These are phyloP conservation scores for Hypoxylon sp. DNA, from an alignment of 2,329 filamentous ascomycete genomes.

Conservation along the genomic window DNA sequence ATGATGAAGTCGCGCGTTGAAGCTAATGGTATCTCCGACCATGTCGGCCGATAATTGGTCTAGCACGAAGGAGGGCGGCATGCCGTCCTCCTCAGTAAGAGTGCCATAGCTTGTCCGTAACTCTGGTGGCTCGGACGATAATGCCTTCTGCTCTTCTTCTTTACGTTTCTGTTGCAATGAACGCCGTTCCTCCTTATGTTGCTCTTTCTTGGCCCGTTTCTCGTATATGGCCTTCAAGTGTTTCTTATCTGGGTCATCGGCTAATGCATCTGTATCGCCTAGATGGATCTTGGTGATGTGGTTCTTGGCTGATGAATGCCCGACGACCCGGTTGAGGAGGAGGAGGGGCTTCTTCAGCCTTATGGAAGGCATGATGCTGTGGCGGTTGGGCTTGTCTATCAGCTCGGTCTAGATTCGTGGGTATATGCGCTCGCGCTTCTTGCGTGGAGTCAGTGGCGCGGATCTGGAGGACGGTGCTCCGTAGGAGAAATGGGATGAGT, in stretches of 20 bases:
- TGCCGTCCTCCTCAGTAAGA: conserved; percentile 57
- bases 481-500: not conserved
- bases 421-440: conserved; percentile 4
- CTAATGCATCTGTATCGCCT: conserved; percentile 56
- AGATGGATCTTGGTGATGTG: conserved; percentile 58
- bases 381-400: conserved; percentile 6
- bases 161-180: conserved; percentile 54
- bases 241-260: conserved; percentile 54
- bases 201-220: conserved; percentile 54
- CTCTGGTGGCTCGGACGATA: conserved; percentile 50
- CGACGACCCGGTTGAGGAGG: conserved; percentile 58
- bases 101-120: conserved; percentile 51
- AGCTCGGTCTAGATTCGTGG: not conserved
- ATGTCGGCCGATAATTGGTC: conserved; percentile 59
- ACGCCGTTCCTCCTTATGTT: conserved; percentile 55
- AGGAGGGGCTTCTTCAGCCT: conserved; percentile 57
- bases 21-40: conserved; percentile 72
- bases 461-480: conserved; percentile 7
- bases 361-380: conserved; percentile 53
- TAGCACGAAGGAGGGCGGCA: conserved; percentile 57
- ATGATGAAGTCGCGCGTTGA: conserved; percentile 82
- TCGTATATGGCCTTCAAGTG: conserved; percentile 54
- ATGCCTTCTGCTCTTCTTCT: conserved; percentile 55
- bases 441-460: not conserved
- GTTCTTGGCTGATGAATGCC: conserved; percentile 58